Evolutionary conservation across 805 yeast species (phyloP), one percentile per base, ranked within the genome.

Genomic region (Kazachstania psychrophila): DNA sequence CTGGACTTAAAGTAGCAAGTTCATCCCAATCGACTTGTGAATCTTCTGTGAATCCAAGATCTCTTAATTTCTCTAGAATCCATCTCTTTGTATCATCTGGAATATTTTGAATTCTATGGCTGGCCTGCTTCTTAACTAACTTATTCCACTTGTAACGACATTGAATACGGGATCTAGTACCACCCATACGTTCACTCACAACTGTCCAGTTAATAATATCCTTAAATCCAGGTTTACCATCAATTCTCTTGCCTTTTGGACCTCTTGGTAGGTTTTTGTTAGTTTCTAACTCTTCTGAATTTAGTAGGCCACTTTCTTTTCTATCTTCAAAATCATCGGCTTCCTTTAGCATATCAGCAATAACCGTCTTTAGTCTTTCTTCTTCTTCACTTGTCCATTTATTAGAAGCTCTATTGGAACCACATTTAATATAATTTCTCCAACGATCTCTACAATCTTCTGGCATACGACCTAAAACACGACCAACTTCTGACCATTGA

Each of bases 361-460:
- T 74, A 7, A 79, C 73, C n/a, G 56, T 54, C 37, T 69, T 69
- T 42, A 88, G 64, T 36, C 64, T 59, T 14, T 64, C 68, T 55
- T 88, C 96, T 51, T 85, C 95, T 24, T 72, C 75, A 1, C 58
- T 53, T 0, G 79, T 65, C 97, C 97, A 88, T 54, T 81, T 84
- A 56, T 83, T 82, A 34, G 73, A 70, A 7, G 77, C 75, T 45
- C 96, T 68, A 37, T 73, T 73, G 13, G 67, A 68, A 17, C 96
- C 96, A 64, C 96, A 89, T 58, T 88, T 88, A 44, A 88, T 82
- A 55, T 88, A 89, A 56, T 89, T 89, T 59, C 97, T 70, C 95
- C 95, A 89, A 49, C 97, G 70, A 58, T 89, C 97, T 48, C 97
- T 72, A 59, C 96, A 88, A 61, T 89, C 97, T 54, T 89, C 97